Evolutionary conservation across 148 eudicot genomes (phyloP), one percentile per base, ranked within the genome.

Genomic region (Selenicereus undatus): DNA sequence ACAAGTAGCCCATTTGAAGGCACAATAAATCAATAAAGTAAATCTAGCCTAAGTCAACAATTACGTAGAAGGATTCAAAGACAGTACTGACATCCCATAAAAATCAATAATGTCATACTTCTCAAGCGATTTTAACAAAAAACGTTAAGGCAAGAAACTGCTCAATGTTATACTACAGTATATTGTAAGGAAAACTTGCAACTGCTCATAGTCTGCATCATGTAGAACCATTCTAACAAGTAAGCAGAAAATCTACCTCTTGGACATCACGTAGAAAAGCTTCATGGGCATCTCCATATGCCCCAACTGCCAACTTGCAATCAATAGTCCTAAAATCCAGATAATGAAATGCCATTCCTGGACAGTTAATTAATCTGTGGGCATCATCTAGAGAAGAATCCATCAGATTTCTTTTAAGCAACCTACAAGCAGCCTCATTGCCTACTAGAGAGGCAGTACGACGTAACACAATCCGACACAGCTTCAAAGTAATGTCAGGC

Each of bases 391-490:
- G 3, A 11, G 58, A 9, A 52, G 9, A 10, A 52, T 11, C 58
- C 3, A 12, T 52, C 58, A 52, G 58, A 52, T 14, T 51, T 51
- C 56, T 36, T 36, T 36, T 36, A 4, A 39, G 3, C 3, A 39
- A 39, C 43, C 43, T 39, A 39, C 5, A 39, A 7, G 3, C 1
- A 39, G 43, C 43, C 43, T 39, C 43, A 39, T 39, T 8, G n/a
- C 87, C 85, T 76, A 88, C 90, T 73, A 68, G 82, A 65, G 86
- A 86, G 79, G 84, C 88, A 71, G 81, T 81, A 18, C 76, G 83
- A 22, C 91, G 86, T 73, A 89, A 84, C 73, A 89, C 90, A 27
- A 86, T 82, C 39, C 90, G 93, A 22, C 91, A 90, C 79, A 85
- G 84, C 81, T 90, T 87, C 82, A 78, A 86, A 29, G 86, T 76